Base-by-base conservation (phyloP, 345 rosid species). In the Acer negundo region DNA sequence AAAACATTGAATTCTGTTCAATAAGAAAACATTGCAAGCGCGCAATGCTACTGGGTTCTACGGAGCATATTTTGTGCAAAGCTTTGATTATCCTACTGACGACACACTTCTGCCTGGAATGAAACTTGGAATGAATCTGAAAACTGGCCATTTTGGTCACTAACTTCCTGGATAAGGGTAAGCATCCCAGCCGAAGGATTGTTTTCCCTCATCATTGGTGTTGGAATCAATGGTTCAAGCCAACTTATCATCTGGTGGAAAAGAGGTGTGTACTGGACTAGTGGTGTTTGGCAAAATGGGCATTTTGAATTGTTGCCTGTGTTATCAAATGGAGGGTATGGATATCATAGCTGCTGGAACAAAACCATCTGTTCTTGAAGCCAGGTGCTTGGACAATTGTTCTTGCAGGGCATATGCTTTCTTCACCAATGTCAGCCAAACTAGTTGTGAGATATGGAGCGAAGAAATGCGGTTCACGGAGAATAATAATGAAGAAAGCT, bases 21-120 rank as follows among this genome's bases (percentile, higher is more conserved):
- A 51, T 23, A 15, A 19, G 22, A 42, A 38, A 20, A 35, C 53
- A 49, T 47, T 38, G 61, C 72, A 44, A 75, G 9, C 8, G 9
- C 8, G 75, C 78, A 13, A 62, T 10, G 15, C 26, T 75, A 11
- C 20, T 67, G 15, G 83, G 80, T 12, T 56, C 83, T 11, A 20
- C 17, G 3, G 58, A 55, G 61, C 73, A 24, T 7, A 7, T 61
- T 9, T 31, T 80, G 8, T 81, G 84, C 78, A 81, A 47, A 81
- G 84, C 56, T 81, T 77, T n/a, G 84, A 81, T 78, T 56, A 69
- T 42, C 84, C 84, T 7, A 81, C 78, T 26, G 28, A 26, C 1
- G 69, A 81, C 26, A 73, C 81, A 20, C 62, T 81, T 42, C 75
- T 81, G 10, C 84, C 84, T 23, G 78, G 80, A 1, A 81, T 77